Evolutionary conservation across 106 monocot genomes (phyloP).

Genomic region (Acanthochlamys bracteata): DNA sequence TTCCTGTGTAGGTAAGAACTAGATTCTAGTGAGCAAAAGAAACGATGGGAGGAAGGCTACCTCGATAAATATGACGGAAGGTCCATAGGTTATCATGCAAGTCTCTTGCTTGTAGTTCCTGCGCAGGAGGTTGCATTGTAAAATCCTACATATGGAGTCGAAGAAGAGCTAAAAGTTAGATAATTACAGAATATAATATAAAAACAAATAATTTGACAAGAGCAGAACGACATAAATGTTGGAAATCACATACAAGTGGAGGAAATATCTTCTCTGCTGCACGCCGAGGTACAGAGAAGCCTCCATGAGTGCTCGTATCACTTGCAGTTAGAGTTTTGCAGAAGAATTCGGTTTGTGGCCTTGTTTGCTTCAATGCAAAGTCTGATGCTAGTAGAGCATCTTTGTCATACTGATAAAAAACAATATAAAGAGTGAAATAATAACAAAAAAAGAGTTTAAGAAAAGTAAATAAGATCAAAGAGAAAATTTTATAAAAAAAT

Average conservation of each 20-base stretch:
- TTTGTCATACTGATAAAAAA: slow-evolving; percentile 46
- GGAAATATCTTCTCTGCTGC: slow-evolving; percentile 93
- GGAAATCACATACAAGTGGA: slow-evolving; percentile 46
- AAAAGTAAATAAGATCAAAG: neutral
- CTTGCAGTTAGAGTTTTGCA: slow-evolving; percentile 92
- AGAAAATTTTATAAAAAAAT: too few species aligned
- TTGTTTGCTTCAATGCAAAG: slow-evolving; percentile 40
- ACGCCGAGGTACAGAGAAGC: slow-evolving; percentile 85
- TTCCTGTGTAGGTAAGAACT: too few species aligned
- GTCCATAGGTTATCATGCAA: slow-evolving; percentile 86
- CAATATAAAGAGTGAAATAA: neutral
- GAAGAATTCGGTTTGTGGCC: slow-evolving; percentile 70
- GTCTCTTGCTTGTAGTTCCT: slow-evolving; percentile 79
- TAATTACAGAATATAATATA: neutral
- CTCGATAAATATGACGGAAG: slow-evolving; percentile 94
- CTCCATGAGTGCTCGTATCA: slow-evolving; percentile 95
- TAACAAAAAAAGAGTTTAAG: neutral
- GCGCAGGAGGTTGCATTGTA: slow-evolving; percentile 83
- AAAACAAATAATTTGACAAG: neutral
- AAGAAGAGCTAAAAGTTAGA: neutral
- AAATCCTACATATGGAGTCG: slow-evolving; percentile 47
- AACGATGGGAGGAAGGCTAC: slow-evolving; percentile 15
- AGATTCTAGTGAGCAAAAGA: neutral
- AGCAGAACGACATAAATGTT: neutral
- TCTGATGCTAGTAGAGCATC: slow-evolving; percentile 68